phyloP scores from a whole-genome alignment of 2,329 filamentous ascomycete species.

The Uncinocarpus reesii region DNA sequence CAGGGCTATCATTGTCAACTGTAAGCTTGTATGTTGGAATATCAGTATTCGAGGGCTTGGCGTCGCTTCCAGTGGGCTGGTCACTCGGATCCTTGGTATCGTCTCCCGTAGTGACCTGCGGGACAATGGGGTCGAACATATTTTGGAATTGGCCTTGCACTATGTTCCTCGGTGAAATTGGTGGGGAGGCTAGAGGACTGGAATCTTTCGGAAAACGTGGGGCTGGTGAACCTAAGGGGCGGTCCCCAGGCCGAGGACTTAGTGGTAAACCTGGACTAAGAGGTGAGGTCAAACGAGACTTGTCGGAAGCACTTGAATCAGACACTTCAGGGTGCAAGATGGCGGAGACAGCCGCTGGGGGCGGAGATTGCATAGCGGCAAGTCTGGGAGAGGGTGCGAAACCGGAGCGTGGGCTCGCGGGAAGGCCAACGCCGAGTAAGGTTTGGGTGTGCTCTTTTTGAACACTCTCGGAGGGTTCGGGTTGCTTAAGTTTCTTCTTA shows the following conservation, averaged over 20 bases:
- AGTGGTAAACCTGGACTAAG: conserved; percentile 55
- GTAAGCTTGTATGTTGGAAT: conserved; percentile 7
- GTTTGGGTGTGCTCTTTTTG: conserved; percentile 31
- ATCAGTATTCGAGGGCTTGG: background rate
- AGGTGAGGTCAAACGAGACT: conserved; percentile 33
- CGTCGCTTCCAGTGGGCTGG: background rate
- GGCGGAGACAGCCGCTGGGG: conserved; percentile 21
- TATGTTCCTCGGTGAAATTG: conserved; percentile 55
- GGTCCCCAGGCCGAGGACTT: conserved; percentile 51
- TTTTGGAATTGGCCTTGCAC: conserved; percentile 55
- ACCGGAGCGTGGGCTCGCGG: conserved; percentile 13
- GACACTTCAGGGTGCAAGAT: conserved; percentile 16
- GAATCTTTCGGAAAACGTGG: conserved; percentile 47
- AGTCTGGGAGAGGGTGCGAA: conserved; percentile 3
- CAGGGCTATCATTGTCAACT: conserved; percentile 25
- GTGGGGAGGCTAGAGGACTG: conserved; percentile 50
- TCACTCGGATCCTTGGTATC: conserved; percentile 20
- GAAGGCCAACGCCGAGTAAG: conserved; percentile 13
- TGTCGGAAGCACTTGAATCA: conserved; percentile 26
- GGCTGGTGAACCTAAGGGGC: conserved; percentile 50
- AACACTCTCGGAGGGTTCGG: conserved; percentile 36
- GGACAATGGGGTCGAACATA: conserved; percentile 31
- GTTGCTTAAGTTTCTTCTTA: conserved; percentile 54
- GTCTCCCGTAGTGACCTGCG: conserved; percentile 38
- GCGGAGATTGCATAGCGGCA: conserved; percentile 20